Evolutionary conservation across 1,139 yeast genomes (phyloP), one percentile per base, ranked within the genome.

Genomic region (Ashbya aceris): DNA sequence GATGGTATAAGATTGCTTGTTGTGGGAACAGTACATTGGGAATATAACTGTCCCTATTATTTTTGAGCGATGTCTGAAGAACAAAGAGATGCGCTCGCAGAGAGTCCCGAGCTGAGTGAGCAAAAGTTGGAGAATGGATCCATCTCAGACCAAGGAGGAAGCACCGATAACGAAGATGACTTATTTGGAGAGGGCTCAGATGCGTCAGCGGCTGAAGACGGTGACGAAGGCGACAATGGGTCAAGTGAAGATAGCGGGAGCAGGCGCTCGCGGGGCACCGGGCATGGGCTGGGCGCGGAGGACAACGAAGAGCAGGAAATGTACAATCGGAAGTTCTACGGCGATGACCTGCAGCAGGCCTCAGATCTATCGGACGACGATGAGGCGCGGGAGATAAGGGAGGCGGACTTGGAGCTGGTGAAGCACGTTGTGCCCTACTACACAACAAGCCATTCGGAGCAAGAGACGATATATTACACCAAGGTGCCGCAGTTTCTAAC

Each of bases 401-500:
- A 69, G 14, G 69, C 76, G 11, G 82, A 80, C 44, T 68, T 83
- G 32, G 77, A 84, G 8, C 63, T 86, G 38, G 83, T 93, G 3
- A 77, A 93, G 56, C 95, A 84, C 59, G 51, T 60, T 30, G 61
- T 61, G 23, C 65, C 83, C 83, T 27, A 64, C 54, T 46, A 59
- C 45, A 66, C 77, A 29, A 64, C 76, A 3, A 73, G 70, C 39
- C 55, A 58, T 4, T 61, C 60, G 6, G 53, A 55, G 7, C 59
- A 64, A n/a, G 56, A 55, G 1, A 74, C 72, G 36, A 70, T 77
- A 3, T 76, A 72, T 50, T 67, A 74, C 46, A 74, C 85, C 45
- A 81, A 82, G 49, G 68, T 89, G 50, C 98, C 97, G 2, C 79
- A 85, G 23, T 89, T 85, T 55, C 66, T 91, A 49, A 77, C 77